Evolutionary conservation across 441 rosid genomes (phyloP).

Genomic region (Brassica balearica): DNA sequence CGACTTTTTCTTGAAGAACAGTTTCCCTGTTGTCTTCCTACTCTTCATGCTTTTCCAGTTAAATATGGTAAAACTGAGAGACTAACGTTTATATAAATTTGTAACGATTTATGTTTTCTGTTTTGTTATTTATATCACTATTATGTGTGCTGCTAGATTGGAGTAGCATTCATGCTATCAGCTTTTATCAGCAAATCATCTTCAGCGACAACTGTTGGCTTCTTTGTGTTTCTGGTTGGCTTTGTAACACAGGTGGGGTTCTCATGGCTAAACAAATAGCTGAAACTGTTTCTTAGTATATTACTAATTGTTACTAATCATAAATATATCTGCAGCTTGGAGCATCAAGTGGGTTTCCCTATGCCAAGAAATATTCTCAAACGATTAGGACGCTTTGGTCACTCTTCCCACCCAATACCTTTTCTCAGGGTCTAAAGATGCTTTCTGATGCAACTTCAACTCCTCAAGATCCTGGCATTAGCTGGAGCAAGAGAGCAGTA

Average conservation of each 20-base stretch:
- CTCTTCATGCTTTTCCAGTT: slow-evolving; percentile 79
- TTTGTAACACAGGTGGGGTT: slow-evolving; percentile 78
- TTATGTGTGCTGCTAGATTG: slow-evolving; percentile 56
- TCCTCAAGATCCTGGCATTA: slow-evolving; percentile 72
- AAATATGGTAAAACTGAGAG: slow-evolving; percentile 66
- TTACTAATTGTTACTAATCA: slow-evolving; percentile 31
- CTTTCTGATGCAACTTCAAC: slow-evolving; percentile 71
- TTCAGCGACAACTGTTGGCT: slow-evolving; percentile 78
- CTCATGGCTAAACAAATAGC: slow-evolving; percentile 23
- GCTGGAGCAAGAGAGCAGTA: slow-evolving; percentile 68
- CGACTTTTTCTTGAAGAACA: slow-evolving; percentile 82
- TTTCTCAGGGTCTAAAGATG: slow-evolving; percentile 57
- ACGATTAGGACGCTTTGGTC: slow-evolving; percentile 65
- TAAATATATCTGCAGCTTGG: slow-evolving; percentile 54
- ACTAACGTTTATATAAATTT: neutral
- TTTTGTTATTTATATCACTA: neutral
- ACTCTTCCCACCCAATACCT: slow-evolving; percentile 83
- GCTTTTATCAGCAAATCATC: slow-evolving; percentile 78
- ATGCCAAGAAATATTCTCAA: slow-evolving; percentile 33
- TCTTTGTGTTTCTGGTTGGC: slow-evolving; percentile 74
- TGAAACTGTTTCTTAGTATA: slow-evolving; percentile 5
- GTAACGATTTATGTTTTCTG: slow-evolving; percentile 49
- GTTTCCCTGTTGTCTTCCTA: slow-evolving; percentile 65
- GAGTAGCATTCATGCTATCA: slow-evolving; percentile 81
- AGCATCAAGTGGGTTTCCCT: slow-evolving; percentile 68